Conservation (phyloP, 2,329 filamentous ascomycete genomes). For the Colletotrichum higginsianum region DNA sequence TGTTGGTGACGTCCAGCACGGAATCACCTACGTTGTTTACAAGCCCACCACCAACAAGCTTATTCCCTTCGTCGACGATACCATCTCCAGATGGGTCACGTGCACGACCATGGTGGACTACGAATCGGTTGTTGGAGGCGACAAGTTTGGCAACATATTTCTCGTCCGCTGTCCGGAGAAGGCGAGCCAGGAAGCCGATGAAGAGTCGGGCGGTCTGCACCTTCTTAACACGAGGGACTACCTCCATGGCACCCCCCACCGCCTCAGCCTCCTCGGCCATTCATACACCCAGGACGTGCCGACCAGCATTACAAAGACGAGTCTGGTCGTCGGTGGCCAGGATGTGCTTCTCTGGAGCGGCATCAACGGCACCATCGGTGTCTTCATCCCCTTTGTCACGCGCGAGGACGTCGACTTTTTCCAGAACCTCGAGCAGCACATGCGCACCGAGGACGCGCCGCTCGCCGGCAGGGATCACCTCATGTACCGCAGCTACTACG, state of each 20-base stretch:
- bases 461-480: conserved; percentile 94
- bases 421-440: conserved; percentile 90
- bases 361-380: conserved; percentile 93
- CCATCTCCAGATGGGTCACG: conserved; percentile 90
- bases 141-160: conserved; percentile 98
- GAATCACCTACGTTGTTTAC: conserved; percentile 92
- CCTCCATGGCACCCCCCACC: conserved; percentile 89
- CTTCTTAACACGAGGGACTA: conserved; percentile 93
- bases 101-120: conserved; percentile 97
- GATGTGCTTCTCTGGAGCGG: conserved; percentile 95
- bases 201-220: conserved; percentile 90
- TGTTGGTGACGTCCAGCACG: conserved; percentile 93
- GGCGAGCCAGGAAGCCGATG: conserved; percentile 90
- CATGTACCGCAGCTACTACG: conserved; percentile 96
- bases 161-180: conserved; percentile 90
- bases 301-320: conserved; percentile 89
- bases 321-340: conserved; percentile 90
- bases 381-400: conserved; percentile 90
- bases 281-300: conserved; percentile 94
- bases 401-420: conserved; percentile 98
- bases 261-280: conserved; percentile 88
- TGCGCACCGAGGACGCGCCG: conserved; percentile 88
- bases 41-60: conserved; percentile 92
- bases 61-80: conserved; percentile 94
- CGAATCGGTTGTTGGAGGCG: conserved; percentile 92